These are phyloP conservation scores for Fennellomyces sp. DNA, from an alignment of 371 early-diverging fungal species.

Conservation along the genomic window DNA sequence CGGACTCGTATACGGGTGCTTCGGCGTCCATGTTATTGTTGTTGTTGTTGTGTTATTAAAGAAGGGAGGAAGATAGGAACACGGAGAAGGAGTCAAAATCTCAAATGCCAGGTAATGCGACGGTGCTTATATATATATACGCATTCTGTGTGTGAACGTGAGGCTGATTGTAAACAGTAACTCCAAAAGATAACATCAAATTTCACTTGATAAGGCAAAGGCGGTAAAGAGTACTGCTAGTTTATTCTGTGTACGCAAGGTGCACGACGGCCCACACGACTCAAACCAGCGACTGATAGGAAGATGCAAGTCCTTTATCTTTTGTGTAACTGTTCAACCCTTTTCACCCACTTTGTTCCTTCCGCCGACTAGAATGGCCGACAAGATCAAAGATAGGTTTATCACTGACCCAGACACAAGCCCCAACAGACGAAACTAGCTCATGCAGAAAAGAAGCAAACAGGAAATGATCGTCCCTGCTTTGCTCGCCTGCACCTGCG, in stretches of 20 bases:
- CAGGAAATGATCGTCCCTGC: no score
- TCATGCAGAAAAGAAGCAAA: no score
- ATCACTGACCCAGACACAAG: not conserved
- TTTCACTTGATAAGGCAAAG: not conserved
- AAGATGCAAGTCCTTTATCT: slow-evolving; percentile 2
- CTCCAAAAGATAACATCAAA: not conserved
- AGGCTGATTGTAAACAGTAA: no score
- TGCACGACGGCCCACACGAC: no score
- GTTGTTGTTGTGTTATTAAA: not conserved
- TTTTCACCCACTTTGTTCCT: not conserved
- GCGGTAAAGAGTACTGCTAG: no score
- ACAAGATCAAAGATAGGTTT: slow-evolving; percentile 2
- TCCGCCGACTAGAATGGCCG: not conserved
- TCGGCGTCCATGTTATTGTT: not conserved
- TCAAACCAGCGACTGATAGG: slow-evolving; percentile 3
- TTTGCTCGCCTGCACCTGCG: no score
- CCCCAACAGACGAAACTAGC: no score
- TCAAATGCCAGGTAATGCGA: no score
- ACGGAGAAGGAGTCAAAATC: not conserved
- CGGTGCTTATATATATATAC: not conserved
- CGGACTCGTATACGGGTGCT: slow-evolving; percentile 15
- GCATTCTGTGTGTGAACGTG: not conserved
- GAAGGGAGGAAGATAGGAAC: not conserved
- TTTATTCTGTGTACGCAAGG: no score
- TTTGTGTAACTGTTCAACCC: not conserved